phyloP scores from a whole-genome alignment of 2,329 filamentous ascomycete species.

The Epichloe gansuensis region DNA sequence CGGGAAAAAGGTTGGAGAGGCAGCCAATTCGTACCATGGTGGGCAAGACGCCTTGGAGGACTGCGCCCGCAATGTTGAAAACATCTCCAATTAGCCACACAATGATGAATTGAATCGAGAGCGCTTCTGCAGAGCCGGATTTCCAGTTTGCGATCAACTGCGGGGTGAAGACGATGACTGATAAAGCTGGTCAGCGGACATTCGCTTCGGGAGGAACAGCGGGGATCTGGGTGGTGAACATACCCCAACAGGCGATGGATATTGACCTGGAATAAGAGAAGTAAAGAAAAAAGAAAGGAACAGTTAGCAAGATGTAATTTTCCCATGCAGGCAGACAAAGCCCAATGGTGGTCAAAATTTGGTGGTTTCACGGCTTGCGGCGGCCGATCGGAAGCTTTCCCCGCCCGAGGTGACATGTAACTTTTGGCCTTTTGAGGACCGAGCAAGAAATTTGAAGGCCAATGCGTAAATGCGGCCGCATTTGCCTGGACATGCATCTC shows the following conservation, averaged over 20 bases:
- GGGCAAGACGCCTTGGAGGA: constrained; percentile 80
- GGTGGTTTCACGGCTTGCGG: not conserved
- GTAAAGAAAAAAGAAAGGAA: not conserved
- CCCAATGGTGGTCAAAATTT: not conserved
- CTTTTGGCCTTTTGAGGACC: not conserved
- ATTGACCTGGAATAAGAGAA: constrained; percentile 50
- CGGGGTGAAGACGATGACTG: constrained; percentile 86
- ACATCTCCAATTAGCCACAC: constrained; percentile 91
- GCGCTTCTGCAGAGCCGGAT: constrained; percentile 69
- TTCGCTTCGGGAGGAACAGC: not conserved
- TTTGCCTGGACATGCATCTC: not conserved
- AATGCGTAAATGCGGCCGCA: no score
- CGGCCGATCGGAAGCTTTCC: not conserved
- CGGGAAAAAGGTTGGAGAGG: not conserved
- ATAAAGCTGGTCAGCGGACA: not conserved
- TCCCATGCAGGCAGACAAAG: no score
- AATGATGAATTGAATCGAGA: constrained; percentile 83
- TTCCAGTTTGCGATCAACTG: constrained; percentile 95
- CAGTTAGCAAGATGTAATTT: not conserved
- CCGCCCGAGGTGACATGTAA: not conserved
- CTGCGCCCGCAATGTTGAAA: constrained; percentile 89
- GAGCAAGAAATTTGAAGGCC: not conserved
- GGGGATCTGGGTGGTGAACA: constrained; percentile 7
- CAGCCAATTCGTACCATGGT: constrained; percentile 54
- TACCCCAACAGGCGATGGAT: constrained; percentile 83